These are phyloP conservation scores for Trypanosoma congolense DNA, from an alignment of 208 protist genomes.

Conservation along the genomic window DNA sequence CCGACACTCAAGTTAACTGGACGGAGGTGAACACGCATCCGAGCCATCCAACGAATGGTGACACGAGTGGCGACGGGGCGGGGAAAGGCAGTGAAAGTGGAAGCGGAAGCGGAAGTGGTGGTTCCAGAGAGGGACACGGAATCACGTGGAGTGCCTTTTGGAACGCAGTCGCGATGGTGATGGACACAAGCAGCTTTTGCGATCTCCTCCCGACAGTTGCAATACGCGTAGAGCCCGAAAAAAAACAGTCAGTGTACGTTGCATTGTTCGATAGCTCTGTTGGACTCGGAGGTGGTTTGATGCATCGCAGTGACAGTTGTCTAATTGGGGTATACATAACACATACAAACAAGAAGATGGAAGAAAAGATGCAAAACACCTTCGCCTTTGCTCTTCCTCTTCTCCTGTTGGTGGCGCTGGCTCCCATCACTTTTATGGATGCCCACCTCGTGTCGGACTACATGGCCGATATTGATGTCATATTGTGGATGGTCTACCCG, in stretches of 20 bases:
- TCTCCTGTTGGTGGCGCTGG: slow-evolving; percentile 43
- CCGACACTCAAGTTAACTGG: slow-evolving; percentile 2
- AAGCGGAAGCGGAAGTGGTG: slow-evolving; percentile 3
- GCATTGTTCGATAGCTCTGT: slow-evolving; percentile 25
- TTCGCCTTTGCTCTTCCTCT: slow-evolving; percentile 53
- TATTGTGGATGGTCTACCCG: slow-evolving; percentile 49
- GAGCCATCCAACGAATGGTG: not conserved
- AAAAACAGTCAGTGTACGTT: slow-evolving; percentile 24
- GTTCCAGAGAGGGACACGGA: not conserved
- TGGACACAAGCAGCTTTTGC: slow-evolving; percentile 65
- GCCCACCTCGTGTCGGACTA: slow-evolving; percentile 38
- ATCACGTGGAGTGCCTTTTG: slow-evolving; percentile 32
- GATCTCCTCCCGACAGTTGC: slow-evolving; percentile 44
- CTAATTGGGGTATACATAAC: slow-evolving; percentile 36
- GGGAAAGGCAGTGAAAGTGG: too few relatives aligned
- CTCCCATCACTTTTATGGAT: slow-evolving; percentile 39
- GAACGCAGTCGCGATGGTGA: slow-evolving; percentile 41
- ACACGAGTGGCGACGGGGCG: too few relatives aligned
- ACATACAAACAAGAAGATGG: slow-evolving; percentile 20
- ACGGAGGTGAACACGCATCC: not conserved
- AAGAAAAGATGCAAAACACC: slow-evolving; percentile 24
- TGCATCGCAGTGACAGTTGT: slow-evolving; percentile 18
- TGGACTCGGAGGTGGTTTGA: not conserved
- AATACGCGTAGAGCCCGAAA: slow-evolving; percentile 33
- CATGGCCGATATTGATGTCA: slow-evolving; percentile 43